phyloP scores from a whole-genome alignment of 164 flowering plant species.

The Liriodendron chinense region DNA sequence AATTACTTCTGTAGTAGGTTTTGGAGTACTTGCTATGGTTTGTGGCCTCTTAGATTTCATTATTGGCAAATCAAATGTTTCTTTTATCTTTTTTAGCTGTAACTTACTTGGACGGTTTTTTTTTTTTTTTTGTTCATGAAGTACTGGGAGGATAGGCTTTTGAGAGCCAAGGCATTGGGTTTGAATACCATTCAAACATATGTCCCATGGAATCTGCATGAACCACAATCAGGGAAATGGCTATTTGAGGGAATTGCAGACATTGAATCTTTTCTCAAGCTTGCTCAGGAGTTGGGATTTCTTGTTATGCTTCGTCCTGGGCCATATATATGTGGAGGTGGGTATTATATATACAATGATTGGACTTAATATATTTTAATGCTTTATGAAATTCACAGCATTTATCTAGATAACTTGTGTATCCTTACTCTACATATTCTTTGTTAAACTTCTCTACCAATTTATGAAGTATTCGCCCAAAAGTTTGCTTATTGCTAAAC shows the following conservation, averaged over 20 bases:
- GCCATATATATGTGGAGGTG: conserved; percentile 96
- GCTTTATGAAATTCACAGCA: background rate
- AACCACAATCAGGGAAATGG: conserved; percentile 64
- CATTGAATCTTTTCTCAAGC: conserved; percentile 62
- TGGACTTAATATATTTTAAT: background rate
- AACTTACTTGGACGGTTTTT: background rate
- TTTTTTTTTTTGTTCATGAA: conserved; percentile 27
- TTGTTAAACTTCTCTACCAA: no score
- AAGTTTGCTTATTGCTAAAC: no score
- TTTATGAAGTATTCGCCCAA: no score
- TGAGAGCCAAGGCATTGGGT: conserved; percentile 93
- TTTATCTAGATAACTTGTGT: background rate
- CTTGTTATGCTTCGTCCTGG: conserved; percentile 97
- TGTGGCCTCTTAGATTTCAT: background rate
- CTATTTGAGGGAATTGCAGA: conserved; percentile 83
- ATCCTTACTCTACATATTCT: background rate
- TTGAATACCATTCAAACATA: conserved; percentile 94
- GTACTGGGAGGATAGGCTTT: conserved; percentile 97
- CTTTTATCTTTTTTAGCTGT: background rate
- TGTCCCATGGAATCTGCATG: conserved; percentile 98
- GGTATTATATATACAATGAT: background rate
- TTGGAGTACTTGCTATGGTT: background rate
- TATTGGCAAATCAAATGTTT: background rate
- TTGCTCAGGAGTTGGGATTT: conserved; percentile 72
- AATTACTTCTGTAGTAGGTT: background rate